Conservation (phyloP, 2,329 filamentous ascomycete species). For the Aspergillus ibericus region DNA sequence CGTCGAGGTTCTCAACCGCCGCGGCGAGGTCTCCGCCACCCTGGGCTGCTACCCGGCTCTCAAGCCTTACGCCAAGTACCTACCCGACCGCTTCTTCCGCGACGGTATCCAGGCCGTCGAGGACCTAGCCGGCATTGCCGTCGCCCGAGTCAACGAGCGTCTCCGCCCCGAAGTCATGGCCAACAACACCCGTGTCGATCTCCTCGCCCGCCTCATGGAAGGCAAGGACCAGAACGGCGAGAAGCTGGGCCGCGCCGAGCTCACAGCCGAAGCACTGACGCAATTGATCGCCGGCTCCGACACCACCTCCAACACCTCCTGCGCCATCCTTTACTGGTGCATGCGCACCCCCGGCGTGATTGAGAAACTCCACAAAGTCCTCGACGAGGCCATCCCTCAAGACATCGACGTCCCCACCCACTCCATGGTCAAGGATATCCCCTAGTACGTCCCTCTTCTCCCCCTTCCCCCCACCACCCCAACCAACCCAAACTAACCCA, state of each 20-base stretch:
- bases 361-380: slow-evolving; percentile 69
- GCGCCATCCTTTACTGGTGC: slow-evolving; percentile 78
- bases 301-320: slow-evolving; percentile 70
- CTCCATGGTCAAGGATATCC: slow-evolving; percentile 70
- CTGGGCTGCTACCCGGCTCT: slow-evolving; percentile 72
- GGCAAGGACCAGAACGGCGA: slow-evolving; percentile 78
- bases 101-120: slow-evolving; percentile 73
- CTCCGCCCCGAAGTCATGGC: slow-evolving; percentile 65
- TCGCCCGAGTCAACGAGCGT: slow-evolving; percentile 74
- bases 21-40: slow-evolving; percentile 81
- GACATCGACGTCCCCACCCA: slow-evolving; percentile 66
- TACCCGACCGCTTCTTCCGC: slow-evolving; percentile 80
- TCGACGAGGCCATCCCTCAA: slow-evolving; percentile 68
- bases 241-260: slow-evolving; percentile 72
- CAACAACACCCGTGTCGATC: slow-evolving; percentile 68
- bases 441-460: slow-evolving; percentile 53
- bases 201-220: slow-evolving; percentile 81
- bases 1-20: slow-evolving; percentile 83
- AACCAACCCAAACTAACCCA: slow-evolving; percentile 7
- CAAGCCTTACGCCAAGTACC: slow-evolving; percentile 75
- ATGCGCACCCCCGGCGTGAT: slow-evolving; percentile 69
- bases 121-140: slow-evolving; percentile 82
- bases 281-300: slow-evolving; percentile 77
- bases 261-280: slow-evolving; percentile 85
- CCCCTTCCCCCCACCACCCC: not conserved